These are phyloP conservation scores for Insectozyma bohioensis DNA, from an alignment of 1,139 yeast species.

Conservation along the genomic window DNA sequence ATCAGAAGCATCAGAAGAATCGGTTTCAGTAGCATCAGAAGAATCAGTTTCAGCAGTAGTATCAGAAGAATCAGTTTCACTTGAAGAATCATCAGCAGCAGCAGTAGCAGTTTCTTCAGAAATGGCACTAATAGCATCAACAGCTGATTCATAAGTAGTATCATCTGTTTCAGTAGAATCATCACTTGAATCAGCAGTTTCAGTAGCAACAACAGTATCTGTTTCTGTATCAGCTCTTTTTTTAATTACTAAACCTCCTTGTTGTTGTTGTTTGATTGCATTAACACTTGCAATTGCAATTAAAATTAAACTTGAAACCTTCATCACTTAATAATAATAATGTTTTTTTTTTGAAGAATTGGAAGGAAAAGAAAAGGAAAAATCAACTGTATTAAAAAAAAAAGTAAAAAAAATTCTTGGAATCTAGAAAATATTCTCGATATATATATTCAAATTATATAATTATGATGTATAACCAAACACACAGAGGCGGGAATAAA, in stretches of 20 bases:
- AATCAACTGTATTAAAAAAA: too few species aligned
- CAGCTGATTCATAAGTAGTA: background rate
- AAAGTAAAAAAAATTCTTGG: too few species aligned
- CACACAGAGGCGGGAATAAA: too few species aligned
- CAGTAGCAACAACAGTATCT: background rate
- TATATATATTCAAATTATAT: too few species aligned
- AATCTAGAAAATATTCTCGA: too few species aligned
- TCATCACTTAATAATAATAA: too few species aligned
- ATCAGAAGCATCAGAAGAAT: slow-evolving; percentile 3
- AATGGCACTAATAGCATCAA: slow-evolving; percentile 16
- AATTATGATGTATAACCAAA: too few species aligned
- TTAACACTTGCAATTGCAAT: too few species aligned
- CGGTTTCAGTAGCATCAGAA: slow-evolving; percentile 9
- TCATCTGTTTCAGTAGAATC: slow-evolving; percentile 1
- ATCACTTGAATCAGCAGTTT: slow-evolving; percentile 10
- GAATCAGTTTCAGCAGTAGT: slow-evolving; percentile 13
- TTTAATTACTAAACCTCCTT: too few species aligned
- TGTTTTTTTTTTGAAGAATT: background rate
- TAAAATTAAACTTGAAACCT: slow-evolving; percentile 6
- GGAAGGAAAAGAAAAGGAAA: slow-evolving; percentile 1
- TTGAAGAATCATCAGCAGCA: slow-evolving; percentile 15
- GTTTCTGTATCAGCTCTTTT: slow-evolving; percentile 4
- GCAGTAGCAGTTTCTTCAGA: slow-evolving; percentile 20
- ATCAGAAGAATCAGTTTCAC: slow-evolving; percentile 18
- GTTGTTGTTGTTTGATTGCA: too few species aligned